Conservation (phyloP, 2,329 filamentous ascomycete genomes). For the Pseudocercospora crystallina region DNA sequence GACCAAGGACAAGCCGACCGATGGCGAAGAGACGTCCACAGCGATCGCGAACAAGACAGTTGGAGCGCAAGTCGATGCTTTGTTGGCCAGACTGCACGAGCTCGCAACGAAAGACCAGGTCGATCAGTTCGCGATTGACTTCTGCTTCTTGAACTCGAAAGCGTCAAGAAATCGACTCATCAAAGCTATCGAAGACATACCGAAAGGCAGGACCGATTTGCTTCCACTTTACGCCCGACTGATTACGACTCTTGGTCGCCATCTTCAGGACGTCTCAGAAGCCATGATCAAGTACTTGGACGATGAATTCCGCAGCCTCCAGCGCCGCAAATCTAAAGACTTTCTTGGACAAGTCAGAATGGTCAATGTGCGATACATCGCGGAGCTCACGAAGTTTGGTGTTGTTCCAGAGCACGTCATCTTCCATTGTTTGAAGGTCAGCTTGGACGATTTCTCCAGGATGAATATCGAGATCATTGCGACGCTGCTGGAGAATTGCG, state of each 20-base stretch:
- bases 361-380: conserved; percentile 94
- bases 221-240: conserved; percentile 89
- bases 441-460: conserved; percentile 92
- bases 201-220: conserved; percentile 88
- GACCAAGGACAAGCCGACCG: conserved; percentile 55
- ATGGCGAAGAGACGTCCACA: conserved; percentile 80
- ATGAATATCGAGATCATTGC: conserved; percentile 99
- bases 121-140: conserved; percentile 90
- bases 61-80: conserved; percentile 89
- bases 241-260: conserved; percentile 87
- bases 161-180: conserved; percentile 91
- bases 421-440: conserved; percentile 97
- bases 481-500: conserved; percentile 93
- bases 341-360: conserved; percentile 92
- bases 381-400: conserved; percentile 95
- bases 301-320: conserved; percentile 92
- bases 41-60: conserved; percentile 97
- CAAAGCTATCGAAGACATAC: conserved; percentile 90
- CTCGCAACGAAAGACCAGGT: conserved; percentile 87
- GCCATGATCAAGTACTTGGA: conserved; percentile 89
- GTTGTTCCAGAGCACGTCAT: conserved; percentile 98
- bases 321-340: conserved; percentile 95
- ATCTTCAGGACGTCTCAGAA: conserved; percentile 92
- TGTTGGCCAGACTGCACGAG: conserved; percentile 84
- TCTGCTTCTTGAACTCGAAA: conserved; percentile 98